These are phyloP conservation scores for Ogataea corticis DNA, from an alignment of 805 yeast species.

Conservation along the genomic window DNA sequence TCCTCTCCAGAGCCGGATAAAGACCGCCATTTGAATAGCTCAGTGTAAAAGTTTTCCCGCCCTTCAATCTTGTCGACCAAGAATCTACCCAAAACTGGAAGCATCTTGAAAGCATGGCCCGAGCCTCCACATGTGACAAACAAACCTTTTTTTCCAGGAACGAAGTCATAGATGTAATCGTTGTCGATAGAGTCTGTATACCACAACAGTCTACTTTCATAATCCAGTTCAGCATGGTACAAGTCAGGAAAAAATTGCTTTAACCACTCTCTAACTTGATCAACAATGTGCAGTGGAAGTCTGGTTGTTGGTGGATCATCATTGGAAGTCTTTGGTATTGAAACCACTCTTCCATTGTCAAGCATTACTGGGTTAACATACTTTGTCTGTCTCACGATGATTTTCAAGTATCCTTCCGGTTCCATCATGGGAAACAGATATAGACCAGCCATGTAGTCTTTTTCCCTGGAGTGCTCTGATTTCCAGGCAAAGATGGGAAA, in stretches of 20 bases:
- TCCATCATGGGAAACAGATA: slow-evolving; percentile 37
- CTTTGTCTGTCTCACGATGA: slow-evolving; percentile 38
- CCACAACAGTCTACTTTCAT: slow-evolving; percentile 33
- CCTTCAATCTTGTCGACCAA: slow-evolving; percentile 37
- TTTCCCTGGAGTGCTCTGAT: slow-evolving; percentile 33
- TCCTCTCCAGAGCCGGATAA: slow-evolving; percentile 26
- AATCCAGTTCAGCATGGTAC: slow-evolving; percentile 23
- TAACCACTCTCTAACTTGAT: slow-evolving; percentile 30
- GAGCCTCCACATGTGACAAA: slow-evolving; percentile 39
- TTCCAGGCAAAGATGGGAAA: slow-evolving; percentile 40
- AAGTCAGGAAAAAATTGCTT: slow-evolving; percentile 32
- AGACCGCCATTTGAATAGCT: slow-evolving; percentile 37
- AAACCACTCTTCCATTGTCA: slow-evolving; percentile 26
- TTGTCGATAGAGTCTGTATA: slow-evolving; percentile 36
- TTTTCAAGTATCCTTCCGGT: slow-evolving; percentile 38
- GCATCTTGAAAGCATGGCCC: slow-evolving; percentile 38
- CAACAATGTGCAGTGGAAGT: slow-evolving; percentile 30
- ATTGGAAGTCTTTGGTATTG: slow-evolving; percentile 34
- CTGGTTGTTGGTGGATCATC: slow-evolving; percentile 23
- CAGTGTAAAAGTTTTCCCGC: slow-evolving; percentile 31
- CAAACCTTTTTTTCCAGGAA: slow-evolving; percentile 31
- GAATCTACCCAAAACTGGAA: slow-evolving; percentile 35
- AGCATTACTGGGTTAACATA: slow-evolving; percentile 33
- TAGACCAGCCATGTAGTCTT: slow-evolving; percentile 33
- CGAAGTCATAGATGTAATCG: slow-evolving; percentile 34